A percentile compares a stretch with the other conserved stretches of the same genome.
Conservation (phyloP, 2,329 filamentous ascomycete species). For the Trichoderma sp. region DNA sequence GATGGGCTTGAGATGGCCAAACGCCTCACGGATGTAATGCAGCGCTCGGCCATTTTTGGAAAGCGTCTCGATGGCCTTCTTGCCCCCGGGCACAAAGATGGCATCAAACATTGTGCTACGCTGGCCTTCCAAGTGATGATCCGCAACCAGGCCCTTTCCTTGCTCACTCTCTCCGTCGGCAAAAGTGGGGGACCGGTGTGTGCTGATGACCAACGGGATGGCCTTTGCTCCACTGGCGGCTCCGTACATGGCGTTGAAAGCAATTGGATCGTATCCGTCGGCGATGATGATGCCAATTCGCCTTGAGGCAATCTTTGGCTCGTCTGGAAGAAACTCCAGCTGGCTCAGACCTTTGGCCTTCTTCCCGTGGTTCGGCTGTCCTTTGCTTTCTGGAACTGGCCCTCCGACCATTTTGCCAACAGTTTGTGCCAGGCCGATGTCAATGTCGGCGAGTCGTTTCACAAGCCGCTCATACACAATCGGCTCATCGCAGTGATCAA, state of each 20-base stretch:
- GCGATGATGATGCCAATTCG: constrained; percentile 76
- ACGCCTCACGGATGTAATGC: constrained; percentile 79
- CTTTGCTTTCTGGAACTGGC: constrained; percentile 56
- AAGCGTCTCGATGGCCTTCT: constrained; percentile 64
- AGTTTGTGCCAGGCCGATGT: constrained; percentile 67
- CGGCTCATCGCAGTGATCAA: constrained; percentile 81
- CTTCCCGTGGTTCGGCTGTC: constrained; percentile 65
- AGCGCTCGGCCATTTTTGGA: constrained; percentile 71
- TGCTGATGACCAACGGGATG: constrained; percentile 72
- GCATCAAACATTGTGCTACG: constrained; percentile 82
- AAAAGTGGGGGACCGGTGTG: constrained; percentile 64
- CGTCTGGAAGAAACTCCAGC: constrained; percentile 64
- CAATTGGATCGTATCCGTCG: constrained; percentile 71
- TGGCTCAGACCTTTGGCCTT: constrained; percentile 71
- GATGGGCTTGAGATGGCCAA: constrained; percentile 80
- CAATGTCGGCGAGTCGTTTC: constrained; percentile 71
- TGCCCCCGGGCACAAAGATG: constrained; percentile 74
- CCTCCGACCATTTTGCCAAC: constrained; percentile 74
- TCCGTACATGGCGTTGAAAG: constrained; percentile 67
- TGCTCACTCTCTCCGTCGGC: constrained; percentile 49
- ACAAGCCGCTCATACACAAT: constrained; percentile 74
- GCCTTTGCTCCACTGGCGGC: constrained; percentile 66
- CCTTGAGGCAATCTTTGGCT: constrained; percentile 70
- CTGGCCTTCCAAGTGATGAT: constrained; percentile 80
- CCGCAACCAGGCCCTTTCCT: constrained; percentile 54